phyloP scores from a whole-genome alignment of 805 yeast species.

The Starmerella bacillaris region DNA sequence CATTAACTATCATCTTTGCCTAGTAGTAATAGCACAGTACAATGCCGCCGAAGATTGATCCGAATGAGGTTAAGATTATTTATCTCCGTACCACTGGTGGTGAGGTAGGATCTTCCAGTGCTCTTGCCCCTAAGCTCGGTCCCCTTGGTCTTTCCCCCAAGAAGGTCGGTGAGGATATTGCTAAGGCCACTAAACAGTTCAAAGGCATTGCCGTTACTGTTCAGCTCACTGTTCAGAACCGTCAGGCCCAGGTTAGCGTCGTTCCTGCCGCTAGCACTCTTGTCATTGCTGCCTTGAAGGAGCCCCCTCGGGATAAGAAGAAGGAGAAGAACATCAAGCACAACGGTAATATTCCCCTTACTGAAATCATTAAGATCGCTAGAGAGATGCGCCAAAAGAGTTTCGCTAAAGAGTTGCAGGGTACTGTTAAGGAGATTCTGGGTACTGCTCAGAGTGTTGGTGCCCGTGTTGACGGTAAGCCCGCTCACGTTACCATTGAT shows the following conservation, averaged over 20 bases:
- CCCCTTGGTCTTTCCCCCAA: slow-evolving; percentile 99
- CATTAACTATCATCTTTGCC: too few relatives aligned
- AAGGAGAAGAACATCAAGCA: slow-evolving; percentile 99
- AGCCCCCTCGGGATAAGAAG: slow-evolving; percentile 99
- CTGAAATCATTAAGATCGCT: slow-evolving; percentile 91
- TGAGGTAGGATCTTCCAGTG: slow-evolving; percentile 99
- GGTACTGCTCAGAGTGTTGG: slow-evolving; percentile 99
- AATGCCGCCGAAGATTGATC: slow-evolving; percentile 97
- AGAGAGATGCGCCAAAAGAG: slow-evolving; percentile 95
- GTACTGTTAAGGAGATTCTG: slow-evolving; percentile 94
- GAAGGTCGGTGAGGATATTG: slow-evolving; percentile 99
- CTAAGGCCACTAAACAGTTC: slow-evolving; percentile 98
- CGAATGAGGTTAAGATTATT: slow-evolving; percentile 92
- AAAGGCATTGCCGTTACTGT: slow-evolving; percentile 99
- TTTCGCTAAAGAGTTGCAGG: slow-evolving; percentile 91
- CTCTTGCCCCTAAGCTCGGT: slow-evolving; percentile 99
- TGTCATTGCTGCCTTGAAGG: slow-evolving; percentile 97
- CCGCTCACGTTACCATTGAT: slow-evolving; percentile 97
- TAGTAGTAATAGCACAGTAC: too few relatives aligned
- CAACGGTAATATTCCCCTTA: slow-evolving; percentile 95
- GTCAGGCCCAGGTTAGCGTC: slow-evolving; percentile 97
- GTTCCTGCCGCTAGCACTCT: slow-evolving; percentile 99
- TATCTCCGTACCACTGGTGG: slow-evolving; percentile 99
- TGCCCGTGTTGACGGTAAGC: slow-evolving; percentile 97
- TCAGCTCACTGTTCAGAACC: slow-evolving; percentile 96